Base-by-base conservation (phyloP, 345 rosid genomes). In the Dovyalis caffra region DNA sequence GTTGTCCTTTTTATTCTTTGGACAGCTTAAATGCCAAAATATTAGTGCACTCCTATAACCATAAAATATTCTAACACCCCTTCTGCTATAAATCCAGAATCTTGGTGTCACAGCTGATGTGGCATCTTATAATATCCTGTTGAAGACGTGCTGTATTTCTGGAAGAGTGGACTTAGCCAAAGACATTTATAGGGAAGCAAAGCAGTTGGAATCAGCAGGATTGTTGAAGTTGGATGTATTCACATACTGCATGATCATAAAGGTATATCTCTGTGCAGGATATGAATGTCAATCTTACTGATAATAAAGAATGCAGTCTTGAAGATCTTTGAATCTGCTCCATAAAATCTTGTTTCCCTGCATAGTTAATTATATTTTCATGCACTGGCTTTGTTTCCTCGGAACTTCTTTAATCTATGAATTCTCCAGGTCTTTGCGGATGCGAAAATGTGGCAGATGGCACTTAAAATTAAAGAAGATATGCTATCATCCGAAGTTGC, bases 181-280 rank as follows among this genome's bases (percentile, higher is more conserved):
- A 81, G 91, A 89, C 49, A 89, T 95, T 66, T 95, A 91, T 70
- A 77, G 79, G 73, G 94, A 90, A 85, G 91, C 89, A 75, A 88
- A 77, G 83, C 87, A 86, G 77, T 76, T 92, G 87, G 92, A 95
- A 82, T 87, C 87, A 26, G 69, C 87, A 16, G 91, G 90, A 76
- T 74, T 64, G 18, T 43, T 92, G 81, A 92, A 89, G 84, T 83
- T 95, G 87, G 99, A 92, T 66, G 88, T 87, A 62, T 91, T 89
- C 84, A 95, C 99, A 28, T 92, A 95, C 83, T 89, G 97, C 87
- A 92, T 97, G 20, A 88, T 95, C 62, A 83, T 95, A 74, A 95
- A 91, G 95, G 99, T 92, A 79, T 28, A 77, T 81, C 32, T 72
- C 70, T 25, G 34, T 53, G 81, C 74, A 57, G 71, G 71, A 51